phyloP scores from a whole-genome alignment of 2,329 filamentous ascomycete genomes.

The Ophiostoma montium region DNA sequence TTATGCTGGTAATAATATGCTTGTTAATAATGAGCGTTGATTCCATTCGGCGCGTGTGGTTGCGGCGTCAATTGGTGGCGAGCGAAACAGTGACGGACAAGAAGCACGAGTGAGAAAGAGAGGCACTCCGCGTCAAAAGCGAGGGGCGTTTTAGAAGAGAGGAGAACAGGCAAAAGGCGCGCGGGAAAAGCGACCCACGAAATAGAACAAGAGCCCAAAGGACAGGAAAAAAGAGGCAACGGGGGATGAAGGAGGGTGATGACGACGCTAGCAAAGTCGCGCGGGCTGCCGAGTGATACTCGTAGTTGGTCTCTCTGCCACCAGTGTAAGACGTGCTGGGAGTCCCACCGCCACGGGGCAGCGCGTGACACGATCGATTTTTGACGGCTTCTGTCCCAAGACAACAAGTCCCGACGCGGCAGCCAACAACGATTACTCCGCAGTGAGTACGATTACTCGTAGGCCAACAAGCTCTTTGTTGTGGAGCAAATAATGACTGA shows the following conservation, averaged over 20 bases:
- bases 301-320: background rate
- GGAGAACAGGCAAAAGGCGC: background rate
- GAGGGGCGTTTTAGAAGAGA: background rate
- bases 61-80: background rate
- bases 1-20: background rate
- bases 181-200: background rate
- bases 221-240: background rate
- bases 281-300: background rate
- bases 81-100: background rate
- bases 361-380: background rate
- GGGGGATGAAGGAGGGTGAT: constrained; percentile 8
- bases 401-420: background rate
- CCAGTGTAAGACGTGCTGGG: background rate
- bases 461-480: background rate
- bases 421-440: background rate
- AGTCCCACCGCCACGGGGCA: background rate
- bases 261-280: constrained; percentile 9
- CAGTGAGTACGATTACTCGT: background rate
- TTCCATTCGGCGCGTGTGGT: background rate
- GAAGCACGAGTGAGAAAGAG: background rate
- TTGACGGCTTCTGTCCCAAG: background rate
- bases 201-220: constrained; percentile 1
- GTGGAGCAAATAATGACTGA: background rate
- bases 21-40: background rate
- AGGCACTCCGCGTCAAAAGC: background rate